Conservation (phyloP, 2,329 filamentous ascomycete species). For the Colletotrichum lupini region DNA sequence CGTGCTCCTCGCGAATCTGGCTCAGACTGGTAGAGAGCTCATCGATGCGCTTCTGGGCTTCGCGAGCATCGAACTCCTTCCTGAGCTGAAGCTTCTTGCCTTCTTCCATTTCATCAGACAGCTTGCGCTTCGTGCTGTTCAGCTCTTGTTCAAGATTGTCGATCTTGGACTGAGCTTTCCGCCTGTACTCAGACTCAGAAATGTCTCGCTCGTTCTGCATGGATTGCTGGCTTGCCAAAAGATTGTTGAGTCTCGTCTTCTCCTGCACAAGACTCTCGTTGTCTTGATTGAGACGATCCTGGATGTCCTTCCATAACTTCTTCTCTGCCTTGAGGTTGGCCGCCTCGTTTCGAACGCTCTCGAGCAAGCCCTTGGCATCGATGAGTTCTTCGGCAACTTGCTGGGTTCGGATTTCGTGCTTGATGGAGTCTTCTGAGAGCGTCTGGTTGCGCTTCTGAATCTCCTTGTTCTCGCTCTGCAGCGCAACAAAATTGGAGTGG, state of each 20-base stretch:
- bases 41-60: constrained; percentile 91
- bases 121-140: constrained; percentile 80
- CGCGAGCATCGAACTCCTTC: constrained; percentile 90
- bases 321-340: constrained; percentile 96
- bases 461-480: constrained; percentile 87
- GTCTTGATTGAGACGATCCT: constrained; percentile 87
- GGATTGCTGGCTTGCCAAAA: constrained; percentile 86
- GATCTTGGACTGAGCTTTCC: constrained; percentile 81
- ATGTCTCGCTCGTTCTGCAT: constrained; percentile 93
- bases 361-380: constrained; percentile 82
- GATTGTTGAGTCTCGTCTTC: constrained; percentile 82
- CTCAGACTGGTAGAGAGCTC: constrained; percentile 85
- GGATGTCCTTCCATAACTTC: constrained; percentile 92
- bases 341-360: constrained; percentile 90
- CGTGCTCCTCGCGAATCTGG: constrained; percentile 85
- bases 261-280: constrained; percentile 88
- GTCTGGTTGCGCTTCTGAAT: constrained; percentile 84
- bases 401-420: constrained; percentile 89
- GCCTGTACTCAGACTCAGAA: constrained; percentile 81
- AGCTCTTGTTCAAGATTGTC: constrained; percentile 86
- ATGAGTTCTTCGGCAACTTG: constrained; percentile 94
- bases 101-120: constrained; percentile 86
- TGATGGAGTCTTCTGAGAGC: constrained; percentile 84
- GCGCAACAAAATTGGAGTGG: constrained; percentile 84
- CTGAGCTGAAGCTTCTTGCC: constrained; percentile 83